Evolutionary conservation across 768 basidiomycete species (phyloP).

Genomic region (Termitomyces titanicus): DNA sequence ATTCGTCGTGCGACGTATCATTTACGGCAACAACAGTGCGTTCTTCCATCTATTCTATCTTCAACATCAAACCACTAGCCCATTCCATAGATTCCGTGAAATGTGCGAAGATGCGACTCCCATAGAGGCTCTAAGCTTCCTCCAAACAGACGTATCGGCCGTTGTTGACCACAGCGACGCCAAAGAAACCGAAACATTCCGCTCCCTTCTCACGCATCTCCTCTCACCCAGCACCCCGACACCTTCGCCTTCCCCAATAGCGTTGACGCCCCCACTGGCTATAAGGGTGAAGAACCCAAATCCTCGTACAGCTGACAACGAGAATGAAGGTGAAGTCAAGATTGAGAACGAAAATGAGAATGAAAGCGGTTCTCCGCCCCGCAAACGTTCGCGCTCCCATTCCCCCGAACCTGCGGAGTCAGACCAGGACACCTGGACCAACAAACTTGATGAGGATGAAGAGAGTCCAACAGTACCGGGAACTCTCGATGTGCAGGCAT

Average conservation of each 20-base stretch:
- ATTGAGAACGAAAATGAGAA: conserved; percentile 20
- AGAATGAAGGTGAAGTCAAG: neutral
- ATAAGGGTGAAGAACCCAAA: neutral
- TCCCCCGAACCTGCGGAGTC: conserved; percentile 25
- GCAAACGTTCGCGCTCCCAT: conserved; percentile 42
- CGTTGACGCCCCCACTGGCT: conserved; percentile 6
- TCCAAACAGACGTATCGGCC: conserved; percentile 64
- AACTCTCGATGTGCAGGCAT: conserved; percentile 13
- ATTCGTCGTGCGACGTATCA: conserved; percentile 59
- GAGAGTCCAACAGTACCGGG: conserved; percentile 5
- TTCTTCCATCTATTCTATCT: conserved; percentile 2
- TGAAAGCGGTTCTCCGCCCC: conserved; percentile 33
- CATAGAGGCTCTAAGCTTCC: conserved; percentile 65
- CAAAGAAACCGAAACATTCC: conserved; percentile 60
- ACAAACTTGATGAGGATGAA: conserved; percentile 31
- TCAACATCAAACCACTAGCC: neutral
- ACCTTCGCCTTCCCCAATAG: conserved; percentile 13
- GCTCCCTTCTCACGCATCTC: conserved; percentile 63
- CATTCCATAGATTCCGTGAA: conserved; percentile 66
- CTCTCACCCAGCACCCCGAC: conserved; percentile 35
- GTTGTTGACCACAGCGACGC: conserved; percentile 68
- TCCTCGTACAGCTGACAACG: neutral
- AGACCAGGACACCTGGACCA: conserved; percentile 38
- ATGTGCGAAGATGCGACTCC: conserved; percentile 64
- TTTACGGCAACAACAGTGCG: conserved; percentile 72